phyloP scores from a whole-genome alignment of 1,139 yeast species.

The Lodderomyces theae region DNA sequence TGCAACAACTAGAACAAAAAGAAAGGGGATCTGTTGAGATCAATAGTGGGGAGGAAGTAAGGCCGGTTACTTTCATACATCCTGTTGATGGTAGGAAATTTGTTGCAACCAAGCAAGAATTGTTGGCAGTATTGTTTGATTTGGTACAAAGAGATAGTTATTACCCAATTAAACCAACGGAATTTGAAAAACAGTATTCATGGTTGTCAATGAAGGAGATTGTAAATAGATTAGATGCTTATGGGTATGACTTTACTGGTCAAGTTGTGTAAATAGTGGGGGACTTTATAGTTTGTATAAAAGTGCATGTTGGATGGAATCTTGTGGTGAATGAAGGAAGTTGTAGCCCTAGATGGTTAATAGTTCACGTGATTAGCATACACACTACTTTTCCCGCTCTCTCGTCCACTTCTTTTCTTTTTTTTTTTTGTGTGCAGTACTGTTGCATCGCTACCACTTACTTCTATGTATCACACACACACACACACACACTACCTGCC shows the following conservation, averaged over 20 bases:
- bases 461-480: not conserved
- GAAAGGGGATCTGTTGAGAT: slow-evolving; percentile 16
- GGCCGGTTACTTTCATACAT: slow-evolving; percentile 52
- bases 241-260: slow-evolving; percentile 32
- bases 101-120: slow-evolving; percentile 60
- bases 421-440: not conserved
- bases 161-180: slow-evolving; percentile 31
- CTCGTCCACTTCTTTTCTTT: not conserved
- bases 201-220: slow-evolving; percentile 42
- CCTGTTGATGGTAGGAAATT: slow-evolving; percentile 44
- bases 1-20: slow-evolving; percentile 33
- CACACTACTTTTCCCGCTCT: no score
- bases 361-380: slow-evolving; percentile 3
- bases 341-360: slow-evolving; percentile 5
- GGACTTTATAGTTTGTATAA: no score
- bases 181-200: slow-evolving; percentile 26
- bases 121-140: slow-evolving; percentile 54
- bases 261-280: slow-evolving; percentile 17
- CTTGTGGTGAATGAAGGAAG: no score
- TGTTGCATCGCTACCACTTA: not conserved
- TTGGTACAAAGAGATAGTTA: slow-evolving; percentile 49
- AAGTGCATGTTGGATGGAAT: not conserved
- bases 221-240: slow-evolving; percentile 34
- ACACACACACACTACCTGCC: no score
- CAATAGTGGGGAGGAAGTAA: slow-evolving; percentile 24